Evolutionary conservation across 805 yeast genomes (phyloP), one percentile per base, ranked within the genome.

Genomic region (Kuraishia capsulata): DNA sequence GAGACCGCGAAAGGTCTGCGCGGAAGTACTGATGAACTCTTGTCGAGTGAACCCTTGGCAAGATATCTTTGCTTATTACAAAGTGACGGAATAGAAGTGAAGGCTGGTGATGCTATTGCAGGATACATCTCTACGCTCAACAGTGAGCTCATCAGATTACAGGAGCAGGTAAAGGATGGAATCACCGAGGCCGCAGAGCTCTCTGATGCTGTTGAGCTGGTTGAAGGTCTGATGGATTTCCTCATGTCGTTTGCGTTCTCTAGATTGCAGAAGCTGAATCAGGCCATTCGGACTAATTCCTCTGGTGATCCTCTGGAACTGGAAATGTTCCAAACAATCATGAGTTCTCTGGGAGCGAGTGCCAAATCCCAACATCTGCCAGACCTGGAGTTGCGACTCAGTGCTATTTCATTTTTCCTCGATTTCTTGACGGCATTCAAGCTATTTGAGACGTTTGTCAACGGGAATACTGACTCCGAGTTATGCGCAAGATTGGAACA

Each of bases 401-500:
- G 20, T n/a, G 33, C 33, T 18, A 21, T 41, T 4, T 5, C 20
- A 5, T 43, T 56, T 23, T 52, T 54, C 25, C 33, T 40, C 9
- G 29, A 21, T 19, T 25, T 51, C 13, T 35, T 49, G 4, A 26
- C 35, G 14, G 47, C 42, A 4, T 21, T 30, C 3, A 35, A 28
- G 16, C 14, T 33, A 2, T 33, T 24, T 6, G 36, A 30, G 9
- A 32, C 14, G 31, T 35, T 26, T 20, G 21, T 35, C 17, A 20
- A 31, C 10, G 41, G 30, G 11, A 33, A 26, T 10, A 18, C 16
- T 16, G 41, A 51, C 28, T 48, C 47, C 35, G 61, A 61, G 20
- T 46, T 53, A 14, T 60, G 61, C 39, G 45, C 42, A 19, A 56
- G 57, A 26, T 64, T 70, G 40, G 53, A 61, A 19, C 46, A 42